Evolutionary conservation across 768 basidiomycete genomes (phyloP).

Genomic region (Tricholoma hemisulphureum): DNA sequence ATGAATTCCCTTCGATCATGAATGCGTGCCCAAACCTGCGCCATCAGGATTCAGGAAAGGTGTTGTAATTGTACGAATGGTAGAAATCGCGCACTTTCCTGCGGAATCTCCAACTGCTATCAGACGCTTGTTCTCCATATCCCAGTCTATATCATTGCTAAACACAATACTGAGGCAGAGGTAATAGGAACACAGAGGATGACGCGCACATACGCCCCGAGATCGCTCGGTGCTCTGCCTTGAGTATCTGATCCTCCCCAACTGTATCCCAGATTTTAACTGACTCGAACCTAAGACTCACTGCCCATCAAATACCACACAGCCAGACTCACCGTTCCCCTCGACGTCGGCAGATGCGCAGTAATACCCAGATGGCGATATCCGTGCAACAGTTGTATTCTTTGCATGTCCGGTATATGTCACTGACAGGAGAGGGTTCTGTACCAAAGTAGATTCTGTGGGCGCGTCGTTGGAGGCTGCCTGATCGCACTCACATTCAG

Average conservation of each 20-base stretch:
- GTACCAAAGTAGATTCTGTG: slow-evolving; percentile 7
- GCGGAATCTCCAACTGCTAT: slow-evolving; percentile 91
- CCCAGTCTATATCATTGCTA: slow-evolving; percentile 95
- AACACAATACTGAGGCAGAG: not conserved
- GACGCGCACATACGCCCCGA: slow-evolving; percentile 66
- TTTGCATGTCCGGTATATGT: slow-evolving; percentile 81
- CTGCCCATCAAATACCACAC: not conserved
- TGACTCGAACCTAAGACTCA: slow-evolving; percentile 22
- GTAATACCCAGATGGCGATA: slow-evolving; percentile 94
- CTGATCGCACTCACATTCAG: slow-evolving; percentile 54
- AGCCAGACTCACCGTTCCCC: slow-evolving; percentile 65
- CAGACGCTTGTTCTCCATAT: slow-evolving; percentile 94
- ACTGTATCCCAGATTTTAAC: slow-evolving; percentile 93
- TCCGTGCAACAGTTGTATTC: slow-evolving; percentile 82
- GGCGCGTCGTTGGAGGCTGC: not conserved
- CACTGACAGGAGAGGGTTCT: slow-evolving; percentile 66
- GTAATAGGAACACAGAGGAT: not conserved
- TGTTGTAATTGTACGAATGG: not conserved
- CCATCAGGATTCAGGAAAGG: not conserved
- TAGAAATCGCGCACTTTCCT: slow-evolving; percentile 59
- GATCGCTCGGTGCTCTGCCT: slow-evolving; percentile 76
- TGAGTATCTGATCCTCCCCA: slow-evolving; percentile 79
- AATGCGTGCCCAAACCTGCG: slow-evolving; percentile 82
- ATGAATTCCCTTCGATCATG: slow-evolving; percentile 79
- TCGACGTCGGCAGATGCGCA: slow-evolving; percentile 85